A percentile compares a stretch with the other conserved stretches of the same genome.
Conservation (phyloP, 208 protist genomes). For the Acanthamoeba lenticulata region DNA sequence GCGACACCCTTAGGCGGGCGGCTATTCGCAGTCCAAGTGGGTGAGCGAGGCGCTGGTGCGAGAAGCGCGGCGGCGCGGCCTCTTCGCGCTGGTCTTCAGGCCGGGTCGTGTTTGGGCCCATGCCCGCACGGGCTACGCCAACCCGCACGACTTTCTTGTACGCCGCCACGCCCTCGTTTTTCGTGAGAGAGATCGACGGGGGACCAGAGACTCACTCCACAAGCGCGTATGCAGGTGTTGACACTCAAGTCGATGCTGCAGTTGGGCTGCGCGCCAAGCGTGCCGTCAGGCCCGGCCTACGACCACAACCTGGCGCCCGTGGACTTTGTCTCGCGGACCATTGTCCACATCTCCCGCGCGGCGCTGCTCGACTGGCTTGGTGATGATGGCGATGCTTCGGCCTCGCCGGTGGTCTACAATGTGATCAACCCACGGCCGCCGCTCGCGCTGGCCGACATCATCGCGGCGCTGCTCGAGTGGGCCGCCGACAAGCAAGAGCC, state of each 20-base stretch:
- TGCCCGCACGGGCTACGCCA: background rate
- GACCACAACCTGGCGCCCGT: constrained; percentile 33
- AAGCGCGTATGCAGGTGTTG: background rate
- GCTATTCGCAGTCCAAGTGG: constrained; percentile 37
- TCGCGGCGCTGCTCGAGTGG: no score
- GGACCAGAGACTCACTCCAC: background rate
- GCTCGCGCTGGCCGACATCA: no score
- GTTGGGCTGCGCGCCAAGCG: background rate
- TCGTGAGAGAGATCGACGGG: no score
- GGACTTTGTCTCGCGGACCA: constrained; percentile 10
- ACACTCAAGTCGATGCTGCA: background rate
- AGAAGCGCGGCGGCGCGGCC: background rate
- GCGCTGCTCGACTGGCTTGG: no score
- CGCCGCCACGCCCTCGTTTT: background rate
- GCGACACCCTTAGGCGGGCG: background rate
- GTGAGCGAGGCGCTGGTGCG: background rate
- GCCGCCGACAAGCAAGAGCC: no score
- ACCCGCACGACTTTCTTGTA: constrained; percentile 42
- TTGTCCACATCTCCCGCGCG: background rate
- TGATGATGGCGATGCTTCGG: no score
- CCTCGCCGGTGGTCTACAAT: no score
- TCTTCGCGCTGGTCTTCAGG: constrained; percentile 2
- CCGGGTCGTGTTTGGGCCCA: constrained; percentile 3
- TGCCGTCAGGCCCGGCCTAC: background rate
- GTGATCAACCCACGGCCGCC: no score